Evolutionary conservation across 2,329 filamentous ascomycete species (phyloP), one percentile per base, ranked within the genome.

Genomic region (Pyrenophora tritici-repentis): DNA sequence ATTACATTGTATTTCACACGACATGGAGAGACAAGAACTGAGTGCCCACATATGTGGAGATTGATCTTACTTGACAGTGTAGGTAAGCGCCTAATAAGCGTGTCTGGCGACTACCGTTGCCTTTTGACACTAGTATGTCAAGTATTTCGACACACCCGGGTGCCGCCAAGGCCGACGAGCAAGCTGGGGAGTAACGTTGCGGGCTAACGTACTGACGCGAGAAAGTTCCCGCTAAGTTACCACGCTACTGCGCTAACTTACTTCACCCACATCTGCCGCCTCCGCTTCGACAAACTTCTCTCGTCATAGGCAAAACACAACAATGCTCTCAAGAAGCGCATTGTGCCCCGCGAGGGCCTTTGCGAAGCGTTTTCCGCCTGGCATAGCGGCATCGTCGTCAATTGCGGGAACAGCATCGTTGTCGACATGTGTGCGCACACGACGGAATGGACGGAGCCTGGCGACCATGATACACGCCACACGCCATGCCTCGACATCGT

Each of bases 301-400:
- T 16, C 16, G 26, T 37, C 26, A 10, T 9, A 29, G 26, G 26
- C n/a, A 38, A 26, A 34, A 40, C 45, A 35, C 35, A 24, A 10
- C 43, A 26, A 73, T 73, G 70, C 67, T 73, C 43, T 52, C 60
- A 41, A 56, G 67, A 44, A 69, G 63, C 47, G 60, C 63, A 24
- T 54, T 73, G 26, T 70, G 65, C 47, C 66, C 70, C 5, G 62
- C 65, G 44, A 53, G 68, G 60, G 62, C 62, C 29, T 67, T 72
- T 39, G 62, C 59, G 17, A 50, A 56, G 45, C 66, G 70, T 34
- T 58, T 68, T 32, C 61, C 67, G 29, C 66, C 68, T 34, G 56
- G 62, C 12, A 53, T 66, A 32, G 47, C 68, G 33, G 63, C 63
- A 9, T 61, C 65, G 3, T 62, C 58, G 52, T 53, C 60, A 33